Evolutionary conservation across 306 rosid species (phyloP).

Genomic region (Cicer chorassanicum): DNA sequence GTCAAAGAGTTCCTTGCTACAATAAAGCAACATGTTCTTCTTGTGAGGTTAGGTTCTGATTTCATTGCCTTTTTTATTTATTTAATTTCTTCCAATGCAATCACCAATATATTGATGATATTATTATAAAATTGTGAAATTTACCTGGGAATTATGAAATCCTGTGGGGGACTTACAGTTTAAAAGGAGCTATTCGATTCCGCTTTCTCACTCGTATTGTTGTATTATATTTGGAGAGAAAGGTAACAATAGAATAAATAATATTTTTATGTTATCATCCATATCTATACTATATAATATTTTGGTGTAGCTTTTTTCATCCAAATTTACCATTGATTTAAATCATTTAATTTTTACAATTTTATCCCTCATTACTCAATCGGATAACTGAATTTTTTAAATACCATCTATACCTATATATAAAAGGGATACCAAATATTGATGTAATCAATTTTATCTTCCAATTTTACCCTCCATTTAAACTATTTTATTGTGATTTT

Average conservation of each 20-base stretch:
- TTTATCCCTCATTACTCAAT: too few relatives aligned
- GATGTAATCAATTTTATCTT: too few relatives aligned
- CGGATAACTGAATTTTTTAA: too few relatives aligned
- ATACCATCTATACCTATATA: too few relatives aligned
- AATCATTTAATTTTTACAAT: too few relatives aligned
- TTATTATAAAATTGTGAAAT: conserved; percentile 16
- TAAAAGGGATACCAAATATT: too few relatives aligned
- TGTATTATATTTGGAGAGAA: conserved; percentile 4
- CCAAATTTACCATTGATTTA: too few relatives aligned
- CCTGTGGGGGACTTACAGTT: conserved; percentile 8
- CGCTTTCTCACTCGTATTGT: neutral
- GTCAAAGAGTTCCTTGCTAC: conserved; percentile 96
- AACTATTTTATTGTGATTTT: too few relatives aligned
- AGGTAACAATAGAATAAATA: conserved; percentile 8
- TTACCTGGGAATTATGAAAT: conserved; percentile 13
- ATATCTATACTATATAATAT: too few relatives aligned
- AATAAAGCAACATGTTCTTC: conserved; percentile 86
- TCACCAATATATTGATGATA: conserved; percentile 28
- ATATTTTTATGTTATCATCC: neutral
- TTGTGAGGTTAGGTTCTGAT: conserved; percentile 74
- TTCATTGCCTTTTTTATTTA: neutral
- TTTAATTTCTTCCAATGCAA: neutral
- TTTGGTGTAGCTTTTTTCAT: too few relatives aligned
- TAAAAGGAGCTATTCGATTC: conserved; percentile 19
- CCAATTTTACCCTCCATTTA: too few relatives aligned